Base-by-base conservation (phyloP, 2,329 filamentous ascomycete species). In the Monosporascus sp. region DNA sequence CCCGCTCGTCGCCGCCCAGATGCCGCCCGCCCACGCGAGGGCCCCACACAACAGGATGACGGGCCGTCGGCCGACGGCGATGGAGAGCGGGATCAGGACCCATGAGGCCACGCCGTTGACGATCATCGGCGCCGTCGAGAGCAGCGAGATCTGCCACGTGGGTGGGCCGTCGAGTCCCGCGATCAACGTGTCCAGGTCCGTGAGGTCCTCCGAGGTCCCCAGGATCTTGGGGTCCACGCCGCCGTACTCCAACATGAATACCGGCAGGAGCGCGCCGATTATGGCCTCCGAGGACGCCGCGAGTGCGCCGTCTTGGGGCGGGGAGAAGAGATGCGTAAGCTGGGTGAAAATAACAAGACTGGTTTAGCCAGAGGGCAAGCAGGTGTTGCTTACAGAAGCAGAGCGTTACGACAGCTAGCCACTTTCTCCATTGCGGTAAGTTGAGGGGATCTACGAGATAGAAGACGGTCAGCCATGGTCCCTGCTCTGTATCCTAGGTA, bases 31-130 rank as follows among this genome's bases (percentile, higher is more conserved):
- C 65, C 69, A 71, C 5, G 67, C 67, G 39, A 66, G 61, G 1
- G 62, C 60, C 2, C 65, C 65, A 0, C 67, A 64, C 15, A 70
- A 49, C 6, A 73, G 59, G 17, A 72, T 56, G 5, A 72, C 64
- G 1, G 69, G 70, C 2, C 70, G 63, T 14, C 70, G 67, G 6
- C 70, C 70, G 27, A 71, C 58, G 44, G 63, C 68, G 15, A 67
- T 67, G 1, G 69, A 70, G n/a, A 73, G 59, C 8, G 70, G 70
- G 1, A 72, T 64, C n/a, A 71, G 65, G n/a, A 71, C 49, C 55
- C 69, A 70, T 27, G 63, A 66, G 4, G 69, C 65, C 14, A 66
- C 59, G 17, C 70, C 70, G 49, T 70, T 70, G 50, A 66, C 64
- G 20, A 72, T 53, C 18, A 72, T 56, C 22, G 70, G 70, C 5